phyloP scores from a whole-genome alignment of 441 rosid genomes.

The Raphanus hybrid region DNA sequence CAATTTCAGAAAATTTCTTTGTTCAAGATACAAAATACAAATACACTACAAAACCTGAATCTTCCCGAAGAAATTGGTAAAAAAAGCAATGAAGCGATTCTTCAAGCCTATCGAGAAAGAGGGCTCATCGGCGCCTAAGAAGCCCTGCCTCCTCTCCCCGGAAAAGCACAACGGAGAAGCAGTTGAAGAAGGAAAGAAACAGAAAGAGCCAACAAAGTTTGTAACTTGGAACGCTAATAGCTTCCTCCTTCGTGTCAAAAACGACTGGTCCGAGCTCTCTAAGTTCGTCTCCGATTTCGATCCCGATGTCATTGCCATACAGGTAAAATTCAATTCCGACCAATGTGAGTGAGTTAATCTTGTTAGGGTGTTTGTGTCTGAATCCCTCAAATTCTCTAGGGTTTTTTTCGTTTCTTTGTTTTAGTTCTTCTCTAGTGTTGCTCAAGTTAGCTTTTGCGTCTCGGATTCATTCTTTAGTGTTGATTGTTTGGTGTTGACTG shows the following conservation, averaged over 20 bases:
- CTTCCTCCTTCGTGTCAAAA: slow-evolving; percentile 92
- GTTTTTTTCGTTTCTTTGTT: too few species aligned
- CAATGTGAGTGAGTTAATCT: too few species aligned
- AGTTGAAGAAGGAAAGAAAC: slow-evolving; percentile 34
- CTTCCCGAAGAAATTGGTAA: not conserved
- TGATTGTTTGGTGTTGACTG: too few species aligned
- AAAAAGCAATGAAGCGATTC: slow-evolving; percentile 75
- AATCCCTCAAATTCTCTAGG: too few species aligned
- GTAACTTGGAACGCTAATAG: slow-evolving; percentile 97
- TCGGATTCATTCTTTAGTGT: too few species aligned
- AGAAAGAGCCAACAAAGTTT: slow-evolving; percentile 78
- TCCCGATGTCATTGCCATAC: slow-evolving; percentile 89
- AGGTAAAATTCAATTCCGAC: slow-evolving; percentile 46
- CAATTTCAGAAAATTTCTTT: too few species aligned
- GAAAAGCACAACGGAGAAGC: slow-evolving; percentile 42
- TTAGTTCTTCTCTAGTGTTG: too few species aligned
- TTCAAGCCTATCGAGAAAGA: slow-evolving; percentile 90
- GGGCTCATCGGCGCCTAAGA: slow-evolving; percentile 63
- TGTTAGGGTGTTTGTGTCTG: too few species aligned
- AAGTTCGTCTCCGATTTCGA: slow-evolving; percentile 65
- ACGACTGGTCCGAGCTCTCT: slow-evolving; percentile 85
- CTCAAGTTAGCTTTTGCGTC: too few species aligned
- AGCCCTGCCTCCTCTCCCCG: slow-evolving; percentile 56
- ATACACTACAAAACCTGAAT: too few species aligned
- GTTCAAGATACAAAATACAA: too few species aligned